A percentile compares a stretch with the other conserved stretches of the same genome.
Conservation (phyloP, 768 basidiomycete genomes). For the Tephrocybe sp. region DNA sequence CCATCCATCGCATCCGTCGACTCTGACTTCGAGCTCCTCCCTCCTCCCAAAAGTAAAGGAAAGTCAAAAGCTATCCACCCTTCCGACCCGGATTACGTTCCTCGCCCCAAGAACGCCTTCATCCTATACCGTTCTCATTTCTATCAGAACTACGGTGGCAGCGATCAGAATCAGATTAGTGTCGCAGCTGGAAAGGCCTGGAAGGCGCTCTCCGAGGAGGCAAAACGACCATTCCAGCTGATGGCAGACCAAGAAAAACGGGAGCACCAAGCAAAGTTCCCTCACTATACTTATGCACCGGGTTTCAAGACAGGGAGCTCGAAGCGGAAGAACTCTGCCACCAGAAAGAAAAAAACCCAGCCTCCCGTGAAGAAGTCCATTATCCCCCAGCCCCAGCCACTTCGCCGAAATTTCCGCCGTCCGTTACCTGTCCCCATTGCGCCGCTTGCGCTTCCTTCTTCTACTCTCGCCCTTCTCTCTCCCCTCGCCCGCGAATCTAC, state of each 20-base stretch:
- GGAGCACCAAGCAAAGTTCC: slow-evolving; percentile 25
- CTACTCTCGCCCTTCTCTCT: neutral
- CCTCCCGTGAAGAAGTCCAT: slow-evolving; percentile 4
- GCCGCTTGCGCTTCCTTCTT: neutral
- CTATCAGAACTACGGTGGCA: slow-evolving; percentile 13
- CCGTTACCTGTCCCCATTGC: neutral
- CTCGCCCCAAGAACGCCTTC: slow-evolving; percentile 40
- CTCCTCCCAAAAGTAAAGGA: slow-evolving; percentile 9
- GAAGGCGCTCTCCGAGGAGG: slow-evolving; percentile 22
- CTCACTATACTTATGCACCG: slow-evolving; percentile 29
- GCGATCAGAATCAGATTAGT: slow-evolving; percentile 35
- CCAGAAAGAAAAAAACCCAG: slow-evolving; percentile 4
- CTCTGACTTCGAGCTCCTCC: slow-evolving; percentile 6
- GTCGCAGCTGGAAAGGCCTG: slow-evolving; percentile 30
- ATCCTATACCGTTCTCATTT: slow-evolving; percentile 36
- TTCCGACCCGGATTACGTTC: slow-evolving; percentile 23
- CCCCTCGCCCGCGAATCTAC: too few relatives aligned
- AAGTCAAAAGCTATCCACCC: slow-evolving; percentile 12
- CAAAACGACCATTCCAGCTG: slow-evolving; percentile 20
- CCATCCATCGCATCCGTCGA: slow-evolving; percentile 13
- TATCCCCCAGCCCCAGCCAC: neutral
- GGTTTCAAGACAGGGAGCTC: slow-evolving; percentile 13
- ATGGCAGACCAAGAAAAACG: slow-evolving; percentile 26
- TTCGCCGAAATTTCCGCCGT: neutral
- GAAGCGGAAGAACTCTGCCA: slow-evolving; percentile 11